phyloP scores from a whole-genome alignment of 2,329 filamentous ascomycete species.

The Nectriaceae sp. region DNA sequence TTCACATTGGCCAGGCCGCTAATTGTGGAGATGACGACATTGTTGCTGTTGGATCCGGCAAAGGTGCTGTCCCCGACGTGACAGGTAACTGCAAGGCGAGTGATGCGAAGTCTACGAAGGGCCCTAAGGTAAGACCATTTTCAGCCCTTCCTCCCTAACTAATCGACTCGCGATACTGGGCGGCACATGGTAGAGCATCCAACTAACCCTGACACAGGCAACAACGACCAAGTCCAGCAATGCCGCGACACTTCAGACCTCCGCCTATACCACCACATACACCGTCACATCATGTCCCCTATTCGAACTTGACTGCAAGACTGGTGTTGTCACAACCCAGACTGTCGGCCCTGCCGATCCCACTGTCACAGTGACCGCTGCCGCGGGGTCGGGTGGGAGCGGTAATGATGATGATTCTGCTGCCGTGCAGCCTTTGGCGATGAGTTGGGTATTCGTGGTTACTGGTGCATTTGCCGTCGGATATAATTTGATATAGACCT shows the following conservation, averaged over 20 bases:
- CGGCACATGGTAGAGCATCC: background rate
- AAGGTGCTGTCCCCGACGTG: slow-evolving; percentile 34
- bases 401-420: slow-evolving; percentile 18
- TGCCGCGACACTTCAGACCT: slow-evolving; percentile 12
- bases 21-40: slow-evolving; percentile 42
- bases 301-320: slow-evolving; percentile 24
- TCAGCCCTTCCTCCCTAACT: background rate
- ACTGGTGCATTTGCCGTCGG: slow-evolving; percentile 24
- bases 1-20: slow-evolving; percentile 44
- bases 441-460: slow-evolving; percentile 20
- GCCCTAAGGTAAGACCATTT: slow-evolving; percentile 11
- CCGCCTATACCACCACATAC: slow-evolving; percentile 27
- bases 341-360: slow-evolving; percentile 18
- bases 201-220: background rate
- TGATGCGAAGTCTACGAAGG: slow-evolving; percentile 22
- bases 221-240: background rate
- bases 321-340: slow-evolving; percentile 28
- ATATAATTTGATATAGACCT: slow-evolving; percentile 25
- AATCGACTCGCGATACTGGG: too few species aligned
- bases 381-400: background rate
- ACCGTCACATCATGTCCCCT: slow-evolving; percentile 30
- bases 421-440: slow-evolving; percentile 15
- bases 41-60: slow-evolving; percentile 36
- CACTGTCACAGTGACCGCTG: slow-evolving; percentile 24
- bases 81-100: slow-evolving; percentile 38